Evolutionary conservation across 352 stramenopile species (phyloP).

Genomic region (Globisporangium spinosum): DNA sequence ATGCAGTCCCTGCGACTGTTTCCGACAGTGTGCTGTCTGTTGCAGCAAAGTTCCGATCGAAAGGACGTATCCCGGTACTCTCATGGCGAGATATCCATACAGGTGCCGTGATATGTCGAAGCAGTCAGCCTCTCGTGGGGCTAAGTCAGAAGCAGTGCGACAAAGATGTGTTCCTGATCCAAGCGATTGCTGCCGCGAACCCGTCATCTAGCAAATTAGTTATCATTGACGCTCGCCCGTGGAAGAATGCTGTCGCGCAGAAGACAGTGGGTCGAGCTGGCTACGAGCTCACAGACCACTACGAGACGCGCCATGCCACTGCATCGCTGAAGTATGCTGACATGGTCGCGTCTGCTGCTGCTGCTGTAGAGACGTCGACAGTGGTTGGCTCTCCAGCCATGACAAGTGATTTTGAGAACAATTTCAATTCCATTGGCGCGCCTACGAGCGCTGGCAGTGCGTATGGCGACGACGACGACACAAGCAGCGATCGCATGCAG

Average conservation of each 20-base stretch:
- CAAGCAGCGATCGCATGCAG: conserved; percentile 20
- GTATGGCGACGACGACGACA: conserved; percentile 25
- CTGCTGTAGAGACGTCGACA: conserved; percentile 19
- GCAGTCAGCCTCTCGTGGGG: conserved; percentile 81
- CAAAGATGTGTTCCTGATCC: conserved; percentile 82
- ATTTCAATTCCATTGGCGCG: conserved; percentile 10
- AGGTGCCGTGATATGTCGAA: conserved; percentile 74
- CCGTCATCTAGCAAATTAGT: conserved; percentile 76
- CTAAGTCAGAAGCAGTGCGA: conserved; percentile 78
- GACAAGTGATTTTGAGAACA: conserved; percentile 7
- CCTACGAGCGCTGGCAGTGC: conserved; percentile 12
- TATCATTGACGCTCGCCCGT: conserved; percentile 88
- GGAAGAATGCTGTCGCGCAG: conserved; percentile 89
- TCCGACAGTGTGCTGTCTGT: conserved; percentile 59
- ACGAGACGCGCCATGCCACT: conserved; percentile 62
- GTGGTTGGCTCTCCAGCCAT: conserved; percentile 20
- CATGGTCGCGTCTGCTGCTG: conserved; percentile 39
- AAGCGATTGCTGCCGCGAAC: conserved; percentile 73
- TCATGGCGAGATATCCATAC: conserved; percentile 76
- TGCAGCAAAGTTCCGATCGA: conserved; percentile 84
- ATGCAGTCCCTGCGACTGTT: conserved; percentile 60
- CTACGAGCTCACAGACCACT: conserved; percentile 86
- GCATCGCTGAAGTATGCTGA: conserved; percentile 63
- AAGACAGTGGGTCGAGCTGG: conserved; percentile 86
- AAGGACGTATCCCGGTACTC: conserved; percentile 75